Base-by-base conservation (phyloP, 2,329 filamentous ascomycete species). In the Pezicula rhizophila region DNA sequence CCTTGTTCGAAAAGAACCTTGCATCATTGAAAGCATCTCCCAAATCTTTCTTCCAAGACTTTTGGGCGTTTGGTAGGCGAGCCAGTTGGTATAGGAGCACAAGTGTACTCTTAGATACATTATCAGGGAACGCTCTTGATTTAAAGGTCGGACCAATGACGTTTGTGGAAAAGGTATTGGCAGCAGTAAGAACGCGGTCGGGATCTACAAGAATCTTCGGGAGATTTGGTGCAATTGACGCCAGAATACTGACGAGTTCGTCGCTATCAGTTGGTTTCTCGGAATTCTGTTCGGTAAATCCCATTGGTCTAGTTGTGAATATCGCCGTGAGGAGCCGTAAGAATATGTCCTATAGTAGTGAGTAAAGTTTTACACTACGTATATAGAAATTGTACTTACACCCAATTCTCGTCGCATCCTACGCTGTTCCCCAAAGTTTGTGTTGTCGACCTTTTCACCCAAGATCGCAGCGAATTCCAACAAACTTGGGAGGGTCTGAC, bases 371-470 rank as follows among this genome's bases (percentile, higher is more conserved):
- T 18, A 3, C 42, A 38, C 17, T 42, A 33, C 2, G 15, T 23
- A 20, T 7, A 12, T 17, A 17, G 5, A 2, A 25, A 38, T 34
- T 26, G 37, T 10, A 78, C 86, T 68, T 75, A 92, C 89, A 20
- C 88, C 88, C 15, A 97, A 73, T 52, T 97, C 92, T 64, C 87
- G 81, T 52, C 91, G 82, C 89, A 96, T 96, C 66, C 86, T 90
- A 45, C 84, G 79, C 68, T 96, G 89, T 69, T 97, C 92, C 31
- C 92, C 92, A 68, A 96, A 97, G 60, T 91, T 96, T 11, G 92
- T 99, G 59, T 99, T 96, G 66, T 96, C 91, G 44, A 97, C 87
- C 72, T 99, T 99, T 64, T 93, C 87, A 1, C 93, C 92, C 34
- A 99, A 72, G 35, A 95, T 87, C 1, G 88, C 87, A 0, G 89